phyloP scores from a whole-genome alignment of 192 early-diverging fungal genomes.

The Coemansia sp. region DNA sequence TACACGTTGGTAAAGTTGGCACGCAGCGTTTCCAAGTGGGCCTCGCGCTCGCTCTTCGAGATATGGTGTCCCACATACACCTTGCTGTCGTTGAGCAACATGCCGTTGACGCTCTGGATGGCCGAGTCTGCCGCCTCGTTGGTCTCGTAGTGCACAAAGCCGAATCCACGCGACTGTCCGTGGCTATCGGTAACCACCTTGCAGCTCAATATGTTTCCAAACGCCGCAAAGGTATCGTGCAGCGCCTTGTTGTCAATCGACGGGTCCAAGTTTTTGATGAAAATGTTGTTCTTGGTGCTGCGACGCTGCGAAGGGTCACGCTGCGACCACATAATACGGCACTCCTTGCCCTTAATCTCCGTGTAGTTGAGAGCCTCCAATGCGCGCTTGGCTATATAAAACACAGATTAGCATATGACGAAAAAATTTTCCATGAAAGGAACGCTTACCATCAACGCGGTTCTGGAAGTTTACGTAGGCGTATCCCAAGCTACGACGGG shows the following conservation, averaged over 20 bases:
- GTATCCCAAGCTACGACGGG: slow-evolving; percentile 93
- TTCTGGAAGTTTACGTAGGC: slow-evolving; percentile 99
- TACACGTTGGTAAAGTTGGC: slow-evolving; percentile 97
- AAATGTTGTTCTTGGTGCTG: slow-evolving; percentile 92
- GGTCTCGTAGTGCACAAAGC: slow-evolving; percentile 98
- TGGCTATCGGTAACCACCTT: slow-evolving; percentile 87
- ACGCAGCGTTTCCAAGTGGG: slow-evolving; percentile 83
- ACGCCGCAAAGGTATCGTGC: slow-evolving; percentile 97
- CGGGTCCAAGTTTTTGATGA: slow-evolving; percentile 99
- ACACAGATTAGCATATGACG: no score
- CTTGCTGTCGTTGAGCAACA: slow-evolving; percentile 98
- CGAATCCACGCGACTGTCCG: slow-evolving; percentile 87
- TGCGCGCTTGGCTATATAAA: slow-evolving; percentile 42
- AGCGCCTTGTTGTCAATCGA: slow-evolving; percentile 99
- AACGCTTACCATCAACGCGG: slow-evolving; percentile 74
- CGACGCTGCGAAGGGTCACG: slow-evolving; percentile 94
- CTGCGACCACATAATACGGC: slow-evolving; percentile 99
- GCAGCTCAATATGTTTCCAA: slow-evolving; percentile 95
- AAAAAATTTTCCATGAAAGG: no score
- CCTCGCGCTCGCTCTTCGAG: slow-evolving; percentile 86
- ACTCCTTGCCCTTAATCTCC: slow-evolving; percentile 87
- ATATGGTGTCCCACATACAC: slow-evolving; percentile 94
- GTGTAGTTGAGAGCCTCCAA: slow-evolving; percentile 95
- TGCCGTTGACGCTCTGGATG: slow-evolving; percentile 98
- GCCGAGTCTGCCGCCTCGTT: slow-evolving; percentile 88